A percentile compares a stretch with the other conserved stretches of the same genome.
Evolutionary conservation across 2,329 filamentous ascomycete species (phyloP).

Genomic region (Periconia sp.): DNA sequence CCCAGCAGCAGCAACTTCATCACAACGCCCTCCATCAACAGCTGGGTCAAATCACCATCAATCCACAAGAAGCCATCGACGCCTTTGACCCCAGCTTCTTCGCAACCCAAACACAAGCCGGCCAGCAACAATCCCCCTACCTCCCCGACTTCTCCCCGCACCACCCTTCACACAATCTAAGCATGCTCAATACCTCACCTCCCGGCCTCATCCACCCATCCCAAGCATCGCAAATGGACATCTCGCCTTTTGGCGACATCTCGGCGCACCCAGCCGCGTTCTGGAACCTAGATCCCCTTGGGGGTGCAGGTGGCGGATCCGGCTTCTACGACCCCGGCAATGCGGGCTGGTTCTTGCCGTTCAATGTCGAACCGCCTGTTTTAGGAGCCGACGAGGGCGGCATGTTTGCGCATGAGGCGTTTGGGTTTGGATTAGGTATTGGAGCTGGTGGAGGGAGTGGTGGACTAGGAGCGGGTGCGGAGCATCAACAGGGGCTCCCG

Average conservation of each 20-base stretch:
- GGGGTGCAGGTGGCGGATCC: conserved; percentile 15
- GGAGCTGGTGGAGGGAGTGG: conserved; percentile 4
- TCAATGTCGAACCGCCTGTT: conserved; percentile 78
- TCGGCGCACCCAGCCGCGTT: conserved; percentile 16
- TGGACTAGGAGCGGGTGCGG: conserved; percentile 21
- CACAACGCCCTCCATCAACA: conserved; percentile 31
- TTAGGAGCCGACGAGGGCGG: conserved; percentile 40
- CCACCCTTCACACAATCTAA: conserved; percentile 36
- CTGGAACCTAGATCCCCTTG: conserved; percentile 39
- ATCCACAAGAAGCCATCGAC: conserved; percentile 31
- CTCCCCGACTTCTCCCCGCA: conserved; percentile 54
- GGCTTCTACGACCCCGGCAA: conserved; percentile 52
- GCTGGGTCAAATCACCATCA: conserved; percentile 31
- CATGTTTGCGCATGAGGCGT: conserved; percentile 24
- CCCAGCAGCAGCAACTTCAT: conserved; percentile 19
- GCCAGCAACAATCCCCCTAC: conserved; percentile 30
- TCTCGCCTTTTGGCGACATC: conserved; percentile 37
- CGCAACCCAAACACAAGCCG: conserved; percentile 19
- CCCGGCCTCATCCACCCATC: conserved; percentile 32
- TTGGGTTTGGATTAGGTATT: conserved; percentile 23
- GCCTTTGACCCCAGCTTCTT: conserved; percentile 32
- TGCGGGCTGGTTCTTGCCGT: conserved; percentile 84
- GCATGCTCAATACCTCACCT: conserved; percentile 39
- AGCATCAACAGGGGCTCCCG: background rate
- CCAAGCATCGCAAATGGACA: conserved; percentile 29